Evolutionary conservation across 805 yeast species (phyloP).

Genomic region (Candida stauntonica): DNA sequence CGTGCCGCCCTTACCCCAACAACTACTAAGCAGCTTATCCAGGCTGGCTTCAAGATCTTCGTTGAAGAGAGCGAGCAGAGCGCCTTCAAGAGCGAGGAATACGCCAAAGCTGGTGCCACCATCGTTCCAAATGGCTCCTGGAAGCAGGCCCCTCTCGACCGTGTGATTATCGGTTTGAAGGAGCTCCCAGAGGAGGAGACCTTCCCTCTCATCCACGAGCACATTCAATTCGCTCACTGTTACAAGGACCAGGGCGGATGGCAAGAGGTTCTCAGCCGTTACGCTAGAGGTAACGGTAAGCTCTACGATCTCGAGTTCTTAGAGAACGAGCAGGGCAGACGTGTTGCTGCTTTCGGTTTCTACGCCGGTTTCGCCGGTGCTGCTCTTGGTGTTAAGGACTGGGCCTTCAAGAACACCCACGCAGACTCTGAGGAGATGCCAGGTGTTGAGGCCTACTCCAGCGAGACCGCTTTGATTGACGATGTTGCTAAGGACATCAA

Average conservation of each 20-base stretch:
- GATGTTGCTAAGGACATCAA: slow-evolving; percentile 60
- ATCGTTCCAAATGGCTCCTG: slow-evolving; percentile 94
- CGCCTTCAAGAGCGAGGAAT: slow-evolving; percentile 72
- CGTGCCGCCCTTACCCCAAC: slow-evolving; percentile 96
- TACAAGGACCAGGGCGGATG: slow-evolving; percentile 97
- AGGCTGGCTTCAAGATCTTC: slow-evolving; percentile 82
- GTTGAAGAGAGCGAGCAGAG: slow-evolving; percentile 89
- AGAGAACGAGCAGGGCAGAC: slow-evolving; percentile 91
- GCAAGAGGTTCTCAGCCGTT: slow-evolving; percentile 84
- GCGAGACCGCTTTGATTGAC: slow-evolving; percentile 68
- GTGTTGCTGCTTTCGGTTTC: slow-evolving; percentile 99
- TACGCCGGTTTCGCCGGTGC: slow-evolving; percentile 99
- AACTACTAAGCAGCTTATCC: slow-evolving; percentile 75
- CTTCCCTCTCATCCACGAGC: slow-evolving; percentile 93
- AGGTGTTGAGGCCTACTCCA: slow-evolving; percentile 77
- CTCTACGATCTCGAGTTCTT: slow-evolving; percentile 93
- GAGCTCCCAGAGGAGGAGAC: slow-evolving; percentile 87
- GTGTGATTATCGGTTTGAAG: slow-evolving; percentile 89
- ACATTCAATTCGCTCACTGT: slow-evolving; percentile 98
- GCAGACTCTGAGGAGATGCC: slow-evolving; percentile 64
- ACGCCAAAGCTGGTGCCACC: slow-evolving; percentile 72
- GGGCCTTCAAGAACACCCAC: slow-evolving; percentile 87
- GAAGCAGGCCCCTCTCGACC: slow-evolving; percentile 84
- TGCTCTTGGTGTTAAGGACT: slow-evolving; percentile 88
- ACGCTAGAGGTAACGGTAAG: slow-evolving; percentile 86